These are phyloP conservation scores for Boletus pseudo-olivaceus DNA, from an alignment of 768 basidiomycete genomes.

Conservation along the genomic window DNA sequence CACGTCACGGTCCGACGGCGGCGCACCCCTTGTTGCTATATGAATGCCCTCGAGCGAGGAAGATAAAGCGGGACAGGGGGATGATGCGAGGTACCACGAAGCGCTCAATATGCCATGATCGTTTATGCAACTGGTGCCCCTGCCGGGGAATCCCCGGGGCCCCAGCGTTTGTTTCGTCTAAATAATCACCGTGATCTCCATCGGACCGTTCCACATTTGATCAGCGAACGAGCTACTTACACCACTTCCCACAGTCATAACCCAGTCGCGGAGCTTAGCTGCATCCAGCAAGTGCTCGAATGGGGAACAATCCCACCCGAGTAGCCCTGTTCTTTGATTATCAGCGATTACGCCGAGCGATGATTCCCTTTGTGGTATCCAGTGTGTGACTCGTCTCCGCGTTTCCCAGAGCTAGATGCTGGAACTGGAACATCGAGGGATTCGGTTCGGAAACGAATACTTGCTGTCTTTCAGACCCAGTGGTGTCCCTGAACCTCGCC, in stretches of 20 bases:
- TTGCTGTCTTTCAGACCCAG: neutral
- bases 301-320: neutral
- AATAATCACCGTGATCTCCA: slow-evolving; percentile 28
- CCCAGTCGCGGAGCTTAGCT: slow-evolving; percentile 6
- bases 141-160: neutral
- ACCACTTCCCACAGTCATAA: neutral
- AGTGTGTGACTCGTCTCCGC: neutral
- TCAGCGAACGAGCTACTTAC: neutral
- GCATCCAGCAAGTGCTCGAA: neutral
- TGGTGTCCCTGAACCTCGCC: neutral
- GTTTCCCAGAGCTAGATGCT: neutral
- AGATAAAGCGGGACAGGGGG: slow-evolving; percentile 10
- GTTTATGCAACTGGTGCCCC: neutral
- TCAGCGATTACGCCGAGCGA: neutral
- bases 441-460: neutral
- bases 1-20: slow-evolving; percentile 7
- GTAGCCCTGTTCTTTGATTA: slow-evolving; percentile 1
- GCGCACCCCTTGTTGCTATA: slow-evolving; percentile 2
- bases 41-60: slow-evolving; percentile 2
- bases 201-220: slow-evolving; percentile 15
- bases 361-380: slow-evolving; percentile 2
- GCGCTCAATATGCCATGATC: neutral
- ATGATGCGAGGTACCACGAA: slow-evolving; percentile 4
- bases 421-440: neutral
- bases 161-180: neutral